A percentile compares a stretch with the other conserved stretches of the same genome.
phyloP scores from a whole-genome alignment of 2,329 filamentous ascomycete species.

The Colletotrichum sp. region DNA sequence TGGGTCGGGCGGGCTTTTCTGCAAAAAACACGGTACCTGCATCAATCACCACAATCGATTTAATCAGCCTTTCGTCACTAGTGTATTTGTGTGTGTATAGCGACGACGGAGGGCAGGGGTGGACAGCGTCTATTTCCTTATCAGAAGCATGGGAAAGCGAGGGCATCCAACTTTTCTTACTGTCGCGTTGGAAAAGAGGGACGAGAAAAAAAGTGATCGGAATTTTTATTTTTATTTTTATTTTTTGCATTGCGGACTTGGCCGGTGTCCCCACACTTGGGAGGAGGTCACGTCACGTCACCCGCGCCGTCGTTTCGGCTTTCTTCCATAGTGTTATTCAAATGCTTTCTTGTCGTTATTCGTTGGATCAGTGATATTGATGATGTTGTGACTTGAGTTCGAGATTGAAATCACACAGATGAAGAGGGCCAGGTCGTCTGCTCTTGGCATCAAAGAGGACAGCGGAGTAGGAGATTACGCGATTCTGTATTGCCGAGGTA shows the following conservation, averaged over 20 bases:
- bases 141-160: slow-evolving; percentile 13
- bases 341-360: not conserved
- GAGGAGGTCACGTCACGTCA: not conserved
- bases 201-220: not conserved
- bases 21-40: not conserved
- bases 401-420: accelerated
- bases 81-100: not conserved
- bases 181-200: slow-evolving; percentile 2
- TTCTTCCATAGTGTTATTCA: not conserved
- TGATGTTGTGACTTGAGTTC: not conserved
- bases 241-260: not conserved
- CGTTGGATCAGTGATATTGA: accelerated
- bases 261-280: not conserved
- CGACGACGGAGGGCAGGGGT: not conserved
- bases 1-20: not conserved
- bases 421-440: not conserved
- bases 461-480: not conserved
- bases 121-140: not conserved
- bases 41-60: not conserved
- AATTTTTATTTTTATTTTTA: not conserved
- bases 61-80: not conserved
- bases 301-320: not conserved
- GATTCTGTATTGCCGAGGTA: not conserved
- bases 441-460: not conserved
- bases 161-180: not conserved